Evolutionary conservation across 345 rosid species (phyloP), one percentile per base, ranked within the genome.

Genomic region (Hypericum perforatum): DNA sequence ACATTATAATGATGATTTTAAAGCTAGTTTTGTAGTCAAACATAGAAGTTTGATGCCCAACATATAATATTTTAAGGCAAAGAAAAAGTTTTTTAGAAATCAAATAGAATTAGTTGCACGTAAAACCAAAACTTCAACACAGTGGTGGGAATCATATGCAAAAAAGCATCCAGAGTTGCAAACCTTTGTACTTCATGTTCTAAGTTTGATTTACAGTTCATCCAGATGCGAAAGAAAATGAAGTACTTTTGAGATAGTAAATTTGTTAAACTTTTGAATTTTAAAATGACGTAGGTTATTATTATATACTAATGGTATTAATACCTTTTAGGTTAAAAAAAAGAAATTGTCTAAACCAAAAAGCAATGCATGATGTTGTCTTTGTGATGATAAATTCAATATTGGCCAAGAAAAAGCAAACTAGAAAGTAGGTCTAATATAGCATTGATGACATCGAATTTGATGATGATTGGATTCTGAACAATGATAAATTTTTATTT

Each of bases 131-230:
- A 5, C 43, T 10, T 14, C 14, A 15, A 8, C 14, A 6, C 10
- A 49, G 14, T 59, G 49, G 36, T 48, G 55, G 16, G 47, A 49
- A 36, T n/a, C n/a, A n/a, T n/a, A n/a, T n/a, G n/a, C n/a, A n/a
- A n/a, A n/a, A n/a, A n/a, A n/a, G n/a, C n/a, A 12, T n/a, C 36
- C 15, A 5, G n/a, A 59, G 7, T 13, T 29, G 2, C 7, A 59
- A 40, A 49, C 9, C 11, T 49, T 59, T 49, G 63, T 36, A n/a
- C n/a, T 0, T 22, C 41, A 5, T 5, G 14, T 39, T n/a, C n/a
- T n/a, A n/a, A n/a, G n/a, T 4, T 40, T 41, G 22, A 49, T 54
- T 16, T 38, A 12, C 9, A 49, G 55, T 9, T 49, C 41, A 3
- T 40, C 29, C n/a, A 36, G 55, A 2, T 16, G 40, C 10, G 32